These are phyloP conservation scores for Tolypocladium endophyticum DNA, from an alignment of 2,329 filamentous ascomycete species.

Conservation along the genomic window DNA sequence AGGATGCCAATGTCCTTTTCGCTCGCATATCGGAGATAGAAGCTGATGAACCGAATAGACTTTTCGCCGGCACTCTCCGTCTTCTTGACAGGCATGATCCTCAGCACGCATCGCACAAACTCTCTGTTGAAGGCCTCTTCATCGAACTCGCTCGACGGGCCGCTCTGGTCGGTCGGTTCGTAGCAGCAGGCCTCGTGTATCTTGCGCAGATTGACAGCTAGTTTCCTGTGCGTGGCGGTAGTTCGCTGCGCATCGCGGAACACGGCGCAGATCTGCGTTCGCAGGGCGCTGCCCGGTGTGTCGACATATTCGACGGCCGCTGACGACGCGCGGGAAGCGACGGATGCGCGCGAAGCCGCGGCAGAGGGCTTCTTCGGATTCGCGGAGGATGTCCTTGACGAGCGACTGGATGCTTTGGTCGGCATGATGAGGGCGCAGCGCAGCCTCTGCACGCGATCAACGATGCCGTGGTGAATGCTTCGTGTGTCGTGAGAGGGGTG, in stretches of 20 bases:
- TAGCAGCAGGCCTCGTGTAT: slow-evolving; percentile 79
- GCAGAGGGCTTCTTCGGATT: slow-evolving; percentile 28
- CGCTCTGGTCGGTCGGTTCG: slow-evolving; percentile 44
- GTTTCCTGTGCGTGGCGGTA: slow-evolving; percentile 80
- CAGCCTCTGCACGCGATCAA: background rate
- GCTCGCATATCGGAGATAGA: slow-evolving; percentile 66
- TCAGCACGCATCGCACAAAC: slow-evolving; percentile 69
- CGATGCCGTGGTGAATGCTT: background rate
- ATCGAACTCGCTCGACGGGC: slow-evolving; percentile 55
- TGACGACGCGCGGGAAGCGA: slow-evolving; percentile 36
- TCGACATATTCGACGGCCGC: slow-evolving; percentile 69
- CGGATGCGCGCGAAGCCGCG: slow-evolving; percentile 30
- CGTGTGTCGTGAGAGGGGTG: background rate
- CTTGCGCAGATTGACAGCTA: slow-evolving; percentile 79
- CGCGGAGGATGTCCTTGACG: slow-evolving; percentile 32
- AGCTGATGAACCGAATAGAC: slow-evolving; percentile 73
- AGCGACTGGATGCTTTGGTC: slow-evolving; percentile 34
- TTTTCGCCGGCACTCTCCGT: slow-evolving; percentile 81
- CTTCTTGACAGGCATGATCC: slow-evolving; percentile 83
- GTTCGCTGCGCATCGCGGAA: slow-evolving; percentile 81
- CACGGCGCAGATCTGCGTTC: slow-evolving; percentile 60
- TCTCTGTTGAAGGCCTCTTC: slow-evolving; percentile 84
- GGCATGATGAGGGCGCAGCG: slow-evolving; percentile 30
- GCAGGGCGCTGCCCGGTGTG: slow-evolving; percentile 57
- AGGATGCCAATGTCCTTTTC: slow-evolving; percentile 62